Base-by-base conservation (phyloP, 768 basidiomycete species). In the Termitomyces sp. region DNA sequence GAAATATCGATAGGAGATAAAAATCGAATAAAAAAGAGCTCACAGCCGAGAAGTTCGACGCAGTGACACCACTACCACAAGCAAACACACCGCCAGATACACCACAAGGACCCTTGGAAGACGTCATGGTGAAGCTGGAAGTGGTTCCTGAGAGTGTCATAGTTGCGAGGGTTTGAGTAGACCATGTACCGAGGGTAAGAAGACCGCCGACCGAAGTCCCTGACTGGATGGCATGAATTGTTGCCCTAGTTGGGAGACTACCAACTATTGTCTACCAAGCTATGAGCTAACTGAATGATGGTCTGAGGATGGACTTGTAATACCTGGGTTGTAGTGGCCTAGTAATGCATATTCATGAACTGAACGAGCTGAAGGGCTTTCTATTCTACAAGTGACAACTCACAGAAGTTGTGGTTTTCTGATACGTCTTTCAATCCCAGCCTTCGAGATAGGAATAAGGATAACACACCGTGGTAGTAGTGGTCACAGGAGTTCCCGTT, bases 121-220 rank as follows among this genome's bases (percentile, higher is more conserved):
- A 82, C 27, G 74, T 75, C 73, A 87, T 74, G 11, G 82, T 85
- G 72, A 86, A 85, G 63, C 79, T 77, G 8, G 74, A 73, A 24
- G 75, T 63, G 18, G 76, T 72, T 34, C 83, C 81, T 8, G 78
- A 75, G 31, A 82, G 59, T 1, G 79, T 80, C 64, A 78, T 81
- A 2, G 84, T 85, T 13, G 83, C 84, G 36, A 79, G 73, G 8
- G 83, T 85, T 67, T 86, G 84, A 11, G 80, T 81, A 8, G 82
- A 83, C 83, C 83, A 85, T 13, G 82, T 85, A 20, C 83, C 85
- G 8, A 64, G 66, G 2, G 81, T 76, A 42, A 87, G 74, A 24
- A 87, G 76, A 15, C 83, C 84, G 8, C 84, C 84, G 13, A 75
- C 67, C 6, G 63, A 64, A 7, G 72, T 68, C 27, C 76, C 73